Evolutionary conservation across 768 basidiomycete genomes (phyloP).

Genomic region (Lentinula sp.): DNA sequence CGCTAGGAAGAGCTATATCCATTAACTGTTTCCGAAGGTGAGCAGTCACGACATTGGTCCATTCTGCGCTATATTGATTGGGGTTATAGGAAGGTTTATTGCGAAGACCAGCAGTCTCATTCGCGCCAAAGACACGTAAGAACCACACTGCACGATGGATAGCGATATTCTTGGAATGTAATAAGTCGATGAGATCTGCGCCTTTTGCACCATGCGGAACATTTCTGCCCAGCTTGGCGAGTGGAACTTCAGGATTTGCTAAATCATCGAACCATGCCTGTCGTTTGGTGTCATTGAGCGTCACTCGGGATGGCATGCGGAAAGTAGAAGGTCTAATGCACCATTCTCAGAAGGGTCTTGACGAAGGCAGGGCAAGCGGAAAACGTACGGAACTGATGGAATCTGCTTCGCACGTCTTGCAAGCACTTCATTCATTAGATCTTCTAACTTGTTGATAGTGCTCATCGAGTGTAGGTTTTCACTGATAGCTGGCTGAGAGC

Average conservation of each 20-base stretch:
- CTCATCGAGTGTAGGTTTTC: conserved; percentile 44
- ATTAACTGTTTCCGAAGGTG: conserved; percentile 80
- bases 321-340: conserved; percentile 53
- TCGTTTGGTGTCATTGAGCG: conserved; percentile 73
- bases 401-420: conserved; percentile 50
- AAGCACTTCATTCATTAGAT: conserved; percentile 74
- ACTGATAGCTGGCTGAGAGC: conserved; percentile 47
- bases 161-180: conserved; percentile 71
- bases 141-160: conserved; percentile 86
- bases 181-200: conserved; percentile 72
- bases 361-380: not conserved
- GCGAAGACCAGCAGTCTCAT: conserved; percentile 76
- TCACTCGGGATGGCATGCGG: conserved; percentile 78
- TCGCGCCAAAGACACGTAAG: conserved; percentile 78
- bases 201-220: conserved; percentile 87
- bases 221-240: conserved; percentile 77
- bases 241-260: conserved; percentile 73
- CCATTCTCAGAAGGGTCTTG: not conserved
- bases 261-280: conserved; percentile 80
- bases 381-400: conserved; percentile 57
- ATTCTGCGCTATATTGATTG: conserved; percentile 78
- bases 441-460: conserved; percentile 57
- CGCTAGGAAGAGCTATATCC: conserved; percentile 75
- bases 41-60: conserved; percentile 75
- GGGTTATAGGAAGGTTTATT: conserved; percentile 80